Percentiles rank a stretch among this genome's conserved stretches.
Evolutionary conservation across 257 asterid genomes (phyloP).

Genomic region (Fraxinus excelsior): DNA sequence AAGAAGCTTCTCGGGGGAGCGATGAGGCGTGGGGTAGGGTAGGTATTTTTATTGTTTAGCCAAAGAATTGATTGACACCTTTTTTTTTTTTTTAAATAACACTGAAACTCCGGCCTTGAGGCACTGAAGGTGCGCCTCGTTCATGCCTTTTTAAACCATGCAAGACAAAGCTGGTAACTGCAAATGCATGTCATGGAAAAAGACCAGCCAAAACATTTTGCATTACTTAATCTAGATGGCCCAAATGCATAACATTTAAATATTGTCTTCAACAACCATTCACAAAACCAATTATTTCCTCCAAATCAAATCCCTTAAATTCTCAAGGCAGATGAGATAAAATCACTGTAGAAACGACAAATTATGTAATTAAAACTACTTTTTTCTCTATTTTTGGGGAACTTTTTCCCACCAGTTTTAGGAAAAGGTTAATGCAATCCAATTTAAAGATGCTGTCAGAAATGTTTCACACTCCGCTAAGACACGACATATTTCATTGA

Average conservation of each 20-base stretch:
- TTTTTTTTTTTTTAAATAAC: background rate
- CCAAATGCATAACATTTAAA: background rate
- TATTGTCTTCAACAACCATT: background rate
- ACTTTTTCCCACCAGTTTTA: background rate
- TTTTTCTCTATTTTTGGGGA: no score
- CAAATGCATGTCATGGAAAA: background rate
- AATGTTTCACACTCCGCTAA: background rate
- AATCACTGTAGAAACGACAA: background rate
- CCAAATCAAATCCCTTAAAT: conserved; percentile 7
- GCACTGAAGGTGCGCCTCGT: no score
- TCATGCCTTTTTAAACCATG: no score
- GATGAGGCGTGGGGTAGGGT: no score
- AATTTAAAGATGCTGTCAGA: background rate
- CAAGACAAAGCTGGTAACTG: background rate
- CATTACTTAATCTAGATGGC: background rate
- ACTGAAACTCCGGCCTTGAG: no score
- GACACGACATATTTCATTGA: background rate
- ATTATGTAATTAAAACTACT: background rate
- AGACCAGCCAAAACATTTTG: no score
- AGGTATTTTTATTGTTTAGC: no score
- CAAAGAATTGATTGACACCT: no score
- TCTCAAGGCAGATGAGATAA: background rate
- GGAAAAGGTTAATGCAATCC: background rate
- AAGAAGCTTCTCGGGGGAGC: no score
- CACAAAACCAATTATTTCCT: background rate